Evolutionary conservation across 1,139 yeast genomes (phyloP), one percentile per base, ranked within the genome.

Genomic region (Hansenula sp.): DNA sequence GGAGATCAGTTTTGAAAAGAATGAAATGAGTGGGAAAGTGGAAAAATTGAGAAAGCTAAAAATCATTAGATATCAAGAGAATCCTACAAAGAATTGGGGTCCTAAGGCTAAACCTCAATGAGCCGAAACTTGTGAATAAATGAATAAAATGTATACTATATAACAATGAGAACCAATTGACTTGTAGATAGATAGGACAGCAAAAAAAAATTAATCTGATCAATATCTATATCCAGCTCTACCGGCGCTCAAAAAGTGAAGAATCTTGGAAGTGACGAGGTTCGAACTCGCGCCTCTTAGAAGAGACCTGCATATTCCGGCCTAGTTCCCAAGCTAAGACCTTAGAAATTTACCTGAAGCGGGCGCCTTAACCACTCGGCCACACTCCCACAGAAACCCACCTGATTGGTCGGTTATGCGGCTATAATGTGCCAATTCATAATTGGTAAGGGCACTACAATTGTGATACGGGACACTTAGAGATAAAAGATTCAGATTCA

Each of bases 1-100:
- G 41, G 66, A 62, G 32, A 70, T 73, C 49, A 69, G 70, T 34
- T 82, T 82, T 51, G 82, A 74, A 27, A 68, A 69, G 46, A 87
- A 79, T 51, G 80, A 75, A 31, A 75, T 76, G 36, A 76, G 84
- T 54, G 73, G 69, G 31, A 72, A 70, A 48, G 65, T 85, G 43
- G 80, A 80, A 51, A 71, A 67, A 45, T 70, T 88, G 47, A 74
- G 96, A 54, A 83, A 79, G 52, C 72, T 88, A 49, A 89, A 89
- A 65, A 78, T 91, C 61, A 89, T 89, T 16, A 74, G 96, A 54
- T 91, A 76, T 65, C 99, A 90, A 63, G 90, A 84, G 59, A 91
- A 91, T 61, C 99, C 99, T 12, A 77, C 88, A 2, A 88, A 85
- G 63, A 84, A 87, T 61, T 93, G 99, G 99, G 99, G 99, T 0